Evolutionary conservation across 352 stramenopile genomes (phyloP).

Genomic region (Globisporangium cederbergense): DNA sequence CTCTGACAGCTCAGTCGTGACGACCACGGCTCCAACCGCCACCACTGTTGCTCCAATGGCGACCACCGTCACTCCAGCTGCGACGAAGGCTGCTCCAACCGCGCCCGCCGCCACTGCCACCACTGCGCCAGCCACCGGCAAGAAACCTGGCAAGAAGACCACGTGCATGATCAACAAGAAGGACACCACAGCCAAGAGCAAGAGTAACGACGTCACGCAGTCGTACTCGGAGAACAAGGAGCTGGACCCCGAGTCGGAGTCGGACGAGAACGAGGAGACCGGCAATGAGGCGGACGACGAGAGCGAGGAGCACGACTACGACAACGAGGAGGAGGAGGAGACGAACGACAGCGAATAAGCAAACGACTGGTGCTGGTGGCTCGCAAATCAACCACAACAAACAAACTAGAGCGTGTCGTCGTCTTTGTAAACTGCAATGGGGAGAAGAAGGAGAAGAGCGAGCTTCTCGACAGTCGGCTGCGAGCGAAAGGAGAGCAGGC

Average conservation of each 20-base stretch:
- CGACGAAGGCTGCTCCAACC: slow-evolving; percentile 12
- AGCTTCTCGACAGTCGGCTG: neutral
- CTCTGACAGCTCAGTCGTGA: neutral
- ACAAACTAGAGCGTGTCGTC: slow-evolving; percentile 4
- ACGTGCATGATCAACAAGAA: slow-evolving; percentile 12
- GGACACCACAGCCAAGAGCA: neutral
- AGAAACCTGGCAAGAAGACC: slow-evolving; percentile 10
- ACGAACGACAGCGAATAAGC: slow-evolving; percentile 8
- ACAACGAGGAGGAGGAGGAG: slow-evolving; percentile 7
- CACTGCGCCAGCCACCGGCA: neutral
- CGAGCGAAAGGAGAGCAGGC: neutral
- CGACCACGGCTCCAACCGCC: neutral
- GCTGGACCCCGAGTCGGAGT: neutral
- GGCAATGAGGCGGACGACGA: neutral
- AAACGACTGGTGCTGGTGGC: neutral
- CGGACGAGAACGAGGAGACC: neutral
- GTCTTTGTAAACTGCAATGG: slow-evolving; percentile 2
- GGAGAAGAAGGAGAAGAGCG: neutral
- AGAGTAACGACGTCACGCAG: slow-evolving; percentile 5
- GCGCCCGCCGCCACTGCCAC: slow-evolving; percentile 8
- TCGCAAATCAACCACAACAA: neutral
- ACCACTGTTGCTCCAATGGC: neutral
- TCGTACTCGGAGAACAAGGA: slow-evolving; percentile 8
- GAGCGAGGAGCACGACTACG: neutral
- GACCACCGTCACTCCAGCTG: neutral